These are phyloP conservation scores for Chaetomium sp. DNA, from an alignment of 2,329 filamentous ascomycete genomes.

Conservation along the genomic window DNA sequence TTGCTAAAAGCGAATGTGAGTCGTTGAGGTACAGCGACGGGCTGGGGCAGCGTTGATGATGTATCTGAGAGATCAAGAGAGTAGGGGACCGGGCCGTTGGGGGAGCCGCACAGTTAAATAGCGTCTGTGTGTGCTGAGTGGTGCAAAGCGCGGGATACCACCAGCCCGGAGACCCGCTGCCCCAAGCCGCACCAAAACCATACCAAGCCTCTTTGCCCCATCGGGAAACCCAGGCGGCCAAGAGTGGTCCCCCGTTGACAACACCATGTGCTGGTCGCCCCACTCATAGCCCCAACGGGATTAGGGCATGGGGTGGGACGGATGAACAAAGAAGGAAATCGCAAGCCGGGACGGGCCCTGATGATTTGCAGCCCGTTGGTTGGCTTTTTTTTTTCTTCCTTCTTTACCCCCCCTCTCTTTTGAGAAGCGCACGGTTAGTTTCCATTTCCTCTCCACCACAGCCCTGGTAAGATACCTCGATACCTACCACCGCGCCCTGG, in stretches of 20 bases:
- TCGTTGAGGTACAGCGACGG: slow-evolving; percentile 33
- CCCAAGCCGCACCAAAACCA: slow-evolving; percentile 2
- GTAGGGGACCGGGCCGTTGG: slow-evolving; percentile 24
- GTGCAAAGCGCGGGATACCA: slow-evolving; percentile 4
- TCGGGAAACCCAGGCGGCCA: slow-evolving; percentile 18
- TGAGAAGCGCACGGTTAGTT: not conserved
- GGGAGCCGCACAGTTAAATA: slow-evolving; percentile 31
- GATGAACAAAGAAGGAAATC: slow-evolving; percentile 4
- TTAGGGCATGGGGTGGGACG: not conserved
- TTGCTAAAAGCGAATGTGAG: slow-evolving; percentile 31
- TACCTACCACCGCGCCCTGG: no score
- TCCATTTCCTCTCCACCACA: no score
- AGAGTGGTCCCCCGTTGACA: slow-evolving; percentile 4
- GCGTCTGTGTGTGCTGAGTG: slow-evolving; percentile 12
- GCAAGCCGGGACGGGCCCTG: not conserved
- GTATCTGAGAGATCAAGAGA: slow-evolving; percentile 27
- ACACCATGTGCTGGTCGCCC: slow-evolving; percentile 18
- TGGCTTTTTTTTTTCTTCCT: not conserved
- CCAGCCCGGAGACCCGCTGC: not conserved
- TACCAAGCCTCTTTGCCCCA: slow-evolving; percentile 10
- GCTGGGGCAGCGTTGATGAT: slow-evolving; percentile 31
- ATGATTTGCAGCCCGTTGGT: not conserved
- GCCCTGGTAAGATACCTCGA: no score
- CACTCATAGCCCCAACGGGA: slow-evolving; percentile 8
- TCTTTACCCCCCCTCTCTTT: no score